A percentile compares a stretch with the other conserved stretches of the same genome.
Evolutionary conservation across 2,329 filamentous ascomycete species (phyloP).

Genomic region (Fusarium phyllophilum): DNA sequence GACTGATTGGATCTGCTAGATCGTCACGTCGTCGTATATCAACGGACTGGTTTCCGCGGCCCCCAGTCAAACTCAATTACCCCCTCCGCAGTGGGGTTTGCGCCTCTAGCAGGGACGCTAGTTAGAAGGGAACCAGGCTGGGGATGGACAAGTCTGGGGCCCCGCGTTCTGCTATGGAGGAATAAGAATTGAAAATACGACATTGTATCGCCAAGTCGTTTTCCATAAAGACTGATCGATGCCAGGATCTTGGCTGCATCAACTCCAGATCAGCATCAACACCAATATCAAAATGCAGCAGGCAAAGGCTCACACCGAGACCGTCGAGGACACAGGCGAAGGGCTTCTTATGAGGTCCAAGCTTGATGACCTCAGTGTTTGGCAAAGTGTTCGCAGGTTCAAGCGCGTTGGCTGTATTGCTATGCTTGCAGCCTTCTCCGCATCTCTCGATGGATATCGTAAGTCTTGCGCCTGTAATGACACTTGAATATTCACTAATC

Average conservation of each 20-base stretch:
- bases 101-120: too few species aligned
- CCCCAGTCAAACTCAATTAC: neutral
- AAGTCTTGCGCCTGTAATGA: neutral
- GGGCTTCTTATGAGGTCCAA: neutral
- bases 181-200: too few species aligned
- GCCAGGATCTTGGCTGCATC: neutral
- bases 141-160: neutral
- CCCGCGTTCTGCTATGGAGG: neutral
- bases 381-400: neutral
- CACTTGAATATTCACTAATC: neutral
- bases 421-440: neutral
- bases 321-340: neutral
- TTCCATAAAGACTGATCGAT: neutral
- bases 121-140: too few species aligned
- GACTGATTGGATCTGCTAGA: neutral
- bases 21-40: rapidly evolving
- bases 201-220: neutral
- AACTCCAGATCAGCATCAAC: neutral
- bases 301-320: neutral
- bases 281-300: neutral
- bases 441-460: neutral
- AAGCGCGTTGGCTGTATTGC: neutral
- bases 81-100: neutral
- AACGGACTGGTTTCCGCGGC: neutral
- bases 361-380: neutral